Evolutionary conservation across 768 basidiomycete species (phyloP).

Genomic region (Naganishia friedmannii): DNA sequence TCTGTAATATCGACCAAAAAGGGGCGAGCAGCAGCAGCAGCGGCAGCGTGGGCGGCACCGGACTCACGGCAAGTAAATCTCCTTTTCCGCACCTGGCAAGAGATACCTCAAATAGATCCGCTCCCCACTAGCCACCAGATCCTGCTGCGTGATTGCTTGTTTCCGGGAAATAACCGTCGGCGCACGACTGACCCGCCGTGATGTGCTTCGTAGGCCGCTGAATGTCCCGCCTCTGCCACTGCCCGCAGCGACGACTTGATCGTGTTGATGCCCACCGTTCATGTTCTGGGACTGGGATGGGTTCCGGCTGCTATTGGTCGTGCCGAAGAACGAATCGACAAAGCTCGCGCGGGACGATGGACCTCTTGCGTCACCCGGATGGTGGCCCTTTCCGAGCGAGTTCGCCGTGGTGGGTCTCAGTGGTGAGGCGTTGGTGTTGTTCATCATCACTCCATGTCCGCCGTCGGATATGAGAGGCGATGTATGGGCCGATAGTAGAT

Average conservation of each 20-base stretch:
- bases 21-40: background rate
- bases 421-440: too few relatives aligned
- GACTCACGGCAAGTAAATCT: slow-evolving; percentile 85
- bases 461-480: background rate
- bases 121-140: slow-evolving; percentile 88
- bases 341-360: slow-evolving; percentile 26
- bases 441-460: background rate
- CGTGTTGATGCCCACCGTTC: background rate
- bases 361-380: background rate
- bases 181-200: slow-evolving; percentile 54
- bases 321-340: slow-evolving; percentile 26
- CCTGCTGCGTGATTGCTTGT: slow-evolving; percentile 79
- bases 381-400: too few relatives aligned
- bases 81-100: slow-evolving; percentile 83
- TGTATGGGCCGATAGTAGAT: background rate
- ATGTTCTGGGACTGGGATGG: background rate
- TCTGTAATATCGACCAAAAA: too few relatives aligned
- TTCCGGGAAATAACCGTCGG: slow-evolving; percentile 92
- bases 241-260: background rate
- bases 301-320: background rate
- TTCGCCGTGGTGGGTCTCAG: too few relatives aligned
- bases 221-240: background rate
- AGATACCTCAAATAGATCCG: slow-evolving; percentile 95
- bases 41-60: too few relatives aligned
- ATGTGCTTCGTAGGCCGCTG: background rate